Percentiles rank a stretch among this genome's conserved stretches.
phyloP scores from a whole-genome alignment of 1,139 yeast species.

The Candida pseudoviswanathii region DNA sequence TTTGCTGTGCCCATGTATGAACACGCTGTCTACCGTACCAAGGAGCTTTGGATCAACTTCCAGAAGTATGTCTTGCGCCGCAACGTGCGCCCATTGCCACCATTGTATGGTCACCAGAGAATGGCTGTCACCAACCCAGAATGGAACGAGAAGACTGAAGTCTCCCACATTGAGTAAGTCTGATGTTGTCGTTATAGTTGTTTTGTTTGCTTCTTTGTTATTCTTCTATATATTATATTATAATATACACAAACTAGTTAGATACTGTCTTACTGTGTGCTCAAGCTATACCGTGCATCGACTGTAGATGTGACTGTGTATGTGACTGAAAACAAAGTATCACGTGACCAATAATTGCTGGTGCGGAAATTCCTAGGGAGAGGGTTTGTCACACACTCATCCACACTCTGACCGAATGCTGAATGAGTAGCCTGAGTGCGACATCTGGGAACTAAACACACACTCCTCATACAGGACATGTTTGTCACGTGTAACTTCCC shows the following conservation, averaged over 20 bases:
- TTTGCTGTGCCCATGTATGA: slow-evolving; percentile 56
- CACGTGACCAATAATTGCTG: no score
- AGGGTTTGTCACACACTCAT: no score
- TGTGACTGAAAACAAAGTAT: no score
- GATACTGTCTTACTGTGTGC: slow-evolving; percentile 12
- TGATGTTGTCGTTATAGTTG: not conserved
- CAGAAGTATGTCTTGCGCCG: slow-evolving; percentile 45
- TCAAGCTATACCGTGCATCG: no score
- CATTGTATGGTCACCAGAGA: slow-evolving; percentile 57
- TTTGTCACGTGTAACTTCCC: no score
- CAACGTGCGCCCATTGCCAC: slow-evolving; percentile 50
- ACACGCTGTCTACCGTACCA: slow-evolving; percentile 60
- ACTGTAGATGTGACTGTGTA: no score
- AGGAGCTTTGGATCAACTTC: slow-evolving; percentile 43
- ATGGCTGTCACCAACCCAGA: slow-evolving; percentile 60
- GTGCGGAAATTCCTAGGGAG: no score
- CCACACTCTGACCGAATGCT: no score
- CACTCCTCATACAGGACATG: no score
- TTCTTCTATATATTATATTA: not conserved
- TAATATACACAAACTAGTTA: not conserved
- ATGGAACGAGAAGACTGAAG: slow-evolving; percentile 63
- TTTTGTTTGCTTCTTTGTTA: not conserved
- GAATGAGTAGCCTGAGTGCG: no score
- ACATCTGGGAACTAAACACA: no score
- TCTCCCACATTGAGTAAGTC: slow-evolving; percentile 42